phyloP scores from a whole-genome alignment of 2,329 filamentous ascomycete genomes.

The Epichloe gansuensis region DNA sequence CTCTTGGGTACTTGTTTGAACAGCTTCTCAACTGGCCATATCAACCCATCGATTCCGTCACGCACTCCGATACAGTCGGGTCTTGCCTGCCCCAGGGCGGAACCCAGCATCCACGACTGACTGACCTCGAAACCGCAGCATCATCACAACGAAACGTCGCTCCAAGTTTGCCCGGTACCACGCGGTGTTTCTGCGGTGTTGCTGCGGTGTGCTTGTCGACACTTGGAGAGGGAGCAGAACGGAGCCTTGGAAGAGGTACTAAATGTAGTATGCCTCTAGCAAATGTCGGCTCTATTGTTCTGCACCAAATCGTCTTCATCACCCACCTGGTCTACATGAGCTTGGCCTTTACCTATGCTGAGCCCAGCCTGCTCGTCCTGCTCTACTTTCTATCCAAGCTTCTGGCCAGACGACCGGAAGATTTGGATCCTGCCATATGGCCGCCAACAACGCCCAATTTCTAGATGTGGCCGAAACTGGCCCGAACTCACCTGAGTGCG shows the following conservation, averaged over 20 bases:
- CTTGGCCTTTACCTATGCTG: constrained; percentile 36
- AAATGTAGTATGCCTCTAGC: constrained; percentile 33
- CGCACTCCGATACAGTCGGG: background rate
- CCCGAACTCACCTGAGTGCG: constrained; percentile 6
- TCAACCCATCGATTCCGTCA: background rate
- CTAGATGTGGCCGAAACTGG: constrained; percentile 10
- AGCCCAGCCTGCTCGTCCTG: constrained; percentile 32
- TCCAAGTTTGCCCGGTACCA: background rate
- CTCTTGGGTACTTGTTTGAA: background rate
- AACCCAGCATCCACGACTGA: background rate
- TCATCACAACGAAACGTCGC: background rate
- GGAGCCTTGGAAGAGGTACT: background rate
- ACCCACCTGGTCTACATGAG: constrained; percentile 41
- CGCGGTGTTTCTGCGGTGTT: background rate
- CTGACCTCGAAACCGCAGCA: background rate
- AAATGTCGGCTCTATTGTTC: constrained; percentile 38
- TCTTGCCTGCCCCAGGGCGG: background rate
- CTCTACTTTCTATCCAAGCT: constrained; percentile 39
- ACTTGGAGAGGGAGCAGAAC: background rate
- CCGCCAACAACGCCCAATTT: constrained; percentile 19
- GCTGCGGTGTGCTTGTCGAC: background rate
- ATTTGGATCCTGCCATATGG: constrained; percentile 29
- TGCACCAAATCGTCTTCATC: constrained; percentile 41
- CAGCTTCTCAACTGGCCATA: background rate
- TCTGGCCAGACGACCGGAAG: constrained; percentile 34